Base-by-base conservation (phyloP, 176 grass and related monocot species). In the Eleusine coracana region DNA sequence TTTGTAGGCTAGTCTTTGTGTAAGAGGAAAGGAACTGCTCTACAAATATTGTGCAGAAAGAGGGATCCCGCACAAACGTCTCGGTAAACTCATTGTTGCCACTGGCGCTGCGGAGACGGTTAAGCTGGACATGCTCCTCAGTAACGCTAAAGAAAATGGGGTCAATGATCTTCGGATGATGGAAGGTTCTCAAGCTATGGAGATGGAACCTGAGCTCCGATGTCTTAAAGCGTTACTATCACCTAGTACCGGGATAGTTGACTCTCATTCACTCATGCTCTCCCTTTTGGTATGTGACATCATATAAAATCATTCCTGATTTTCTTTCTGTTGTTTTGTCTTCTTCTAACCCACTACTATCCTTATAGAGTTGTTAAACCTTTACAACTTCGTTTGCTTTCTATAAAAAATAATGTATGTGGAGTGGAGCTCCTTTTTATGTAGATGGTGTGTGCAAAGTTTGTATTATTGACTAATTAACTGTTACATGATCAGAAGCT, bases 261-360 rank as follows among this genome's bases (percentile, higher is more conserved):
- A 95, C 68, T 95, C 96, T 76, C 96, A 98, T 81, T 91, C 89
- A 39, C 41, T 98, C 49, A 98, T 98, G 92, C 80, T 98, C 23
- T 95, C 96, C 21, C 92, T 98, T 86, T 76, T 95, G 92, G 96
- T 98, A 93, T 12, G 69, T 89, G 49, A 8, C 2, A 68, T 74
- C 50, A 69, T 52, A 50, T 39, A 79, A 45, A 49, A 49, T 40
- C 67, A 0, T 29, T 76, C 10, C 60, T 72, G 13, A 58, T 79
- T 56, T 46, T 67, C 17, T 52, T 0, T 66, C 0, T 10, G 56
- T 55, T 5, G 31, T 5, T 37, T 56, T 75, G 25, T 77, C 46
- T 79, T 27, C 31, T 78, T 64, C 66, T 40, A 27, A 44, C 31
- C 9, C 56, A 27, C 18, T 59, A 16, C 11, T 36, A 41, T 69